These are phyloP conservation scores for Saxispiralis lemnorum DNA, from an alignment of 495 filamentous ascomycete species.

Conservation along the genomic window DNA sequence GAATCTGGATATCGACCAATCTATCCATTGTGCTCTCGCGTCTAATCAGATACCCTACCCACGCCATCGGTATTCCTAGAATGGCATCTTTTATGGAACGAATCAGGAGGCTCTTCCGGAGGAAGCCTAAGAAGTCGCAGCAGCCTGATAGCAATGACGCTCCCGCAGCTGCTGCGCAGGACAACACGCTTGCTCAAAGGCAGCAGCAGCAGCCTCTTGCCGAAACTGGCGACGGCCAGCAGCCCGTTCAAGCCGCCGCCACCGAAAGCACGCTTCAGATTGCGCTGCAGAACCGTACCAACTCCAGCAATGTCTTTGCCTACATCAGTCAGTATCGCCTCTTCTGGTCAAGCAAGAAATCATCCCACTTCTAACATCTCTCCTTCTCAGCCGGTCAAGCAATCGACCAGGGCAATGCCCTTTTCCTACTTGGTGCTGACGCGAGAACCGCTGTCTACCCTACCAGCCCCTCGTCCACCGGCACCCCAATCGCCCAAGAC, in stretches of 20 bases:
- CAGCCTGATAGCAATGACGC: background rate
- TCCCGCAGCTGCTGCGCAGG: background rate
- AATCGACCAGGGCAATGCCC: constrained; percentile 14
- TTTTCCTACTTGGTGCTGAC: constrained; percentile 11
- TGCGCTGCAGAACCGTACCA: constrained; percentile 11
- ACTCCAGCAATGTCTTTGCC: constrained; percentile 11
- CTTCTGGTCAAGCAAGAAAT: background rate
- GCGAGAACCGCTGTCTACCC: constrained; percentile 14
- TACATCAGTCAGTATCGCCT: constrained; percentile 11
- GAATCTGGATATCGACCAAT: no score
- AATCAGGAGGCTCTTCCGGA: background rate
- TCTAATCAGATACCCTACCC: no score
- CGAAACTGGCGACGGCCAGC: background rate
- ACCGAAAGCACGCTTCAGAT: constrained; percentile 3
- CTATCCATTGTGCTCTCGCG: no score
- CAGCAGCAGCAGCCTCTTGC: background rate
- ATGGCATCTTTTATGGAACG: constrained; percentile 2
- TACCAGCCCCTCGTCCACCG: constrained; percentile 12
- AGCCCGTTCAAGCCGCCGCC: background rate
- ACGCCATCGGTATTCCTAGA: background rate
- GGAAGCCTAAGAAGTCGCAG: background rate
- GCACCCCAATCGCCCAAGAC: constrained; percentile 15
- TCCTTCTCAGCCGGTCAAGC: constrained; percentile 13
- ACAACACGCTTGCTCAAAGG: background rate
- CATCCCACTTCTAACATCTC: background rate